Percentiles rank a stretch among this genome's conserved stretches.
phyloP scores from a whole-genome alignment of 2,329 filamentous ascomycete species.

The Anisogramma anomala region DNA sequence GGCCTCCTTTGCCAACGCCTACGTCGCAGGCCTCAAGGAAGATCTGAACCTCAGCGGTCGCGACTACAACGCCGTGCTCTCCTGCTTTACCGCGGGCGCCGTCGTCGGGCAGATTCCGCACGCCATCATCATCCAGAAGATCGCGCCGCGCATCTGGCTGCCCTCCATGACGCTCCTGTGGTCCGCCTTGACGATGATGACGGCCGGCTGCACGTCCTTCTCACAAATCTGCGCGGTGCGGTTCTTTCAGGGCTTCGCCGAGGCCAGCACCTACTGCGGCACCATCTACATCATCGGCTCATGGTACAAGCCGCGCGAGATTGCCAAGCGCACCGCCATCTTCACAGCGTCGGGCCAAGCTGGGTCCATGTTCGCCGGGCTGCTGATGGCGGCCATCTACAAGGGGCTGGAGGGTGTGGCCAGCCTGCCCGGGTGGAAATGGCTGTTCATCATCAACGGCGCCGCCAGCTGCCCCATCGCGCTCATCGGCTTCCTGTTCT shows the following conservation, averaged over 20 bases:
- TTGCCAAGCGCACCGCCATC: constrained; percentile 22
- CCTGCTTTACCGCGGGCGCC: constrained; percentile 23
- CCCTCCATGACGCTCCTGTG: constrained; percentile 35
- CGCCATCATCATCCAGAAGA: constrained; percentile 34
- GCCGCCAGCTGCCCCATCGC: constrained; percentile 41
- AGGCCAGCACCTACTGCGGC: constrained; percentile 23
- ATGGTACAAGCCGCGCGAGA: constrained; percentile 20
- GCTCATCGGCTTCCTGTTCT: constrained; percentile 36
- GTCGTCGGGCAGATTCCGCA: constrained; percentile 31
- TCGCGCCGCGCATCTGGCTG: constrained; percentile 36
- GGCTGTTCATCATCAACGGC: constrained; percentile 32
- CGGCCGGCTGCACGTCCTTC: constrained; percentile 20
- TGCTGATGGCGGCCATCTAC: constrained; percentile 25
- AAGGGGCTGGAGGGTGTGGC: constrained; percentile 24
- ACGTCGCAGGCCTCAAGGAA: constrained; percentile 29
- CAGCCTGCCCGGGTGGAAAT: constrained; percentile 35
- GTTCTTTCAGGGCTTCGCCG: constrained; percentile 23
- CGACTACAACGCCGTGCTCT: constrained; percentile 31
- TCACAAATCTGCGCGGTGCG: constrained; percentile 23
- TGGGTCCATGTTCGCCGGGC: constrained; percentile 27
- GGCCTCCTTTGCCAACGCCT: constrained; percentile 32
- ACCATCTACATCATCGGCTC: constrained; percentile 23
- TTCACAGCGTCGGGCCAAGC: constrained; percentile 22
- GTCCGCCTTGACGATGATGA: constrained; percentile 26
- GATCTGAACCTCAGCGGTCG: constrained; percentile 28